These are phyloP conservation scores for Gomphus sp. DNA, from an alignment of 1,284 basidiomycete genomes.

Conservation along the genomic window DNA sequence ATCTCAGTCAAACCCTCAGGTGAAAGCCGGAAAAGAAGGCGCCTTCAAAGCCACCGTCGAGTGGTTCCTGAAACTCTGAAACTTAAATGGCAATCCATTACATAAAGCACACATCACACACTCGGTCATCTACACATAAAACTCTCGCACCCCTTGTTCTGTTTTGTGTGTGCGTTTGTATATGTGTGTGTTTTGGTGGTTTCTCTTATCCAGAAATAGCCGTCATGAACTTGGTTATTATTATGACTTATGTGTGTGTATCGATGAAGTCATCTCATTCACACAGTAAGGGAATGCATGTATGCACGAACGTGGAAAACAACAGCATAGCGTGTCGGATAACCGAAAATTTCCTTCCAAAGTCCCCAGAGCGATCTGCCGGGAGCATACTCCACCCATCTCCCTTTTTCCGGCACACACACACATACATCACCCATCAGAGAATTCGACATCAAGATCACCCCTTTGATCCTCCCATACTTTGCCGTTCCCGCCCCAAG, in stretches of 20 bases:
- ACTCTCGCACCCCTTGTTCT: no score
- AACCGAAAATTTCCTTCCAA: background rate
- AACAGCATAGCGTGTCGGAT: background rate
- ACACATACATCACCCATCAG: background rate
- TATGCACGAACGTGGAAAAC: no score
- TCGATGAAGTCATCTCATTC: no score
- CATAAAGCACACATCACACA: no score
- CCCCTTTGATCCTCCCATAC: no score
- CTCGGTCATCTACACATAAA: no score
- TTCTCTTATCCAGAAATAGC: background rate
- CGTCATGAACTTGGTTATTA: background rate
- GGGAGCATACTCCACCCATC: background rate
- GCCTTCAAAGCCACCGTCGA: slow-evolving; percentile 13
- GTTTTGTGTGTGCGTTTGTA: background rate
- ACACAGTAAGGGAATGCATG: no score
- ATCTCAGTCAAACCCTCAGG: slow-evolving; percentile 7
- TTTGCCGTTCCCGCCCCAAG: no score
- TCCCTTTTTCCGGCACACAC: background rate
- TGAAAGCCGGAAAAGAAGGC: slow-evolving; percentile 15
- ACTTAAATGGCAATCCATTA: background rate
- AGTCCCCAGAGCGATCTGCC: no score
- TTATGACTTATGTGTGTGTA: no score
- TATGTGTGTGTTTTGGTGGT: background rate
- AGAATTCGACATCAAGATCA: no score
- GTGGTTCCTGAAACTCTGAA: slow-evolving; percentile 9